A percentile compares a stretch with the other conserved stretches of the same genome.
These are phyloP conservation scores for Crotalaria pallida DNA, from an alignment of 306 rosid species.

Conservation along the genomic window DNA sequence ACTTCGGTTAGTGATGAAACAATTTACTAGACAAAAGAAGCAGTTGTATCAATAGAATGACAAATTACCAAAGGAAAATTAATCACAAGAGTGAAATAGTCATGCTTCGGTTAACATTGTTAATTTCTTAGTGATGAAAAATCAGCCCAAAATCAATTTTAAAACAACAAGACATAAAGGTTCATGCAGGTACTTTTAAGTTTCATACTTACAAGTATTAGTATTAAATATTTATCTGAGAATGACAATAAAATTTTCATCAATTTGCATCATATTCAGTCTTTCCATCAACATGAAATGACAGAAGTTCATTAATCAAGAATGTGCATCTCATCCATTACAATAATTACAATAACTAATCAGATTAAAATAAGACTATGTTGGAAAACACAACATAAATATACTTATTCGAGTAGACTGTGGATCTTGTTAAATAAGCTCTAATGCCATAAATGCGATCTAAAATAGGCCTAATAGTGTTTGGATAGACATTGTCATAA, in stretches of 20 bases:
- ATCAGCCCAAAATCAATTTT: background rate
- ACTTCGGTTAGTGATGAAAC: background rate
- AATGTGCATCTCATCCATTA: background rate
- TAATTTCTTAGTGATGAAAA: background rate
- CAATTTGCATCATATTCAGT: background rate
- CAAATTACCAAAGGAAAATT: background rate
- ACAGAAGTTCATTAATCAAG: background rate
- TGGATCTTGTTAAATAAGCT: background rate
- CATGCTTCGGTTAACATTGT: background rate
- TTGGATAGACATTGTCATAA: background rate
- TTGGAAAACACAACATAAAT: background rate
- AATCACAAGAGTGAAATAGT: background rate
- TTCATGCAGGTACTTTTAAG: background rate
- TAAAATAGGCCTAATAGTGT: background rate
- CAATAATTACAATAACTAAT: background rate
- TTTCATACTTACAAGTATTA: background rate
- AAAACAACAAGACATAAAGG: conserved; percentile 8
- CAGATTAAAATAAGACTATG: background rate
- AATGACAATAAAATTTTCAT: background rate
- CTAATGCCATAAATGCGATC: background rate
- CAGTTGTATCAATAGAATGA: conserved; percentile 1
- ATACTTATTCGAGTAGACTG: background rate
- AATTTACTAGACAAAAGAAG: conserved; percentile 5
- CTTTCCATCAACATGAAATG: conserved; percentile 10
- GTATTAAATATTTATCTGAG: background rate